Conservation (phyloP, 140 eudicot genomes). For the Erigeron philadelphicus region DNA sequence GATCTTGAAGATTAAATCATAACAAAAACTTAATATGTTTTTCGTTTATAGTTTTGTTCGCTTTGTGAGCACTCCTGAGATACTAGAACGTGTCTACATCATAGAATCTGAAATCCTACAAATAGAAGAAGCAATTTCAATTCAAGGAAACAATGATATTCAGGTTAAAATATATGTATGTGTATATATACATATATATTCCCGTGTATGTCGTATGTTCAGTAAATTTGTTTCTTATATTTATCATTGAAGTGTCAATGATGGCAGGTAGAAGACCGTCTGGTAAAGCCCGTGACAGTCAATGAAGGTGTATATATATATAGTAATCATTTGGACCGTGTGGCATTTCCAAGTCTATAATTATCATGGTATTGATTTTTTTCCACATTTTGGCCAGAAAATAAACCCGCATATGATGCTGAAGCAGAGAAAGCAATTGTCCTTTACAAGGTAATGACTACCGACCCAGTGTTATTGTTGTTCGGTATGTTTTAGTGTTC, state of each 20-base stretch:
- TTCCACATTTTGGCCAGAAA: slow-evolving; percentile 41
- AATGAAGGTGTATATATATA: slow-evolving; percentile 46
- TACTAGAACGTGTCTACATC: slow-evolving; percentile 85
- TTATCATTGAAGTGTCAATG: slow-evolving; percentile 4
- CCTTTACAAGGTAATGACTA: slow-evolving; percentile 76
- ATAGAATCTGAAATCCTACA: slow-evolving; percentile 87
- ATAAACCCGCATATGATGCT: slow-evolving; percentile 36
- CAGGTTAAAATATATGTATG: slow-evolving; percentile 20
- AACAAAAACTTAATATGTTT: slow-evolving; percentile 15
- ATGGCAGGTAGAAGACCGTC: slow-evolving; percentile 56
- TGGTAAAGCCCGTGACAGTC: slow-evolving; percentile 39
- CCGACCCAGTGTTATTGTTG: slow-evolving; percentile 15
- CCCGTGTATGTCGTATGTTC: not conserved
- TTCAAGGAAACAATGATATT: slow-evolving; percentile 53
- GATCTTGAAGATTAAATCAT: too few species aligned
- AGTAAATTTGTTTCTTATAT: not conserved
- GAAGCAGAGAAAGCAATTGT: slow-evolving; percentile 77
- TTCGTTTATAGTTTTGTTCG: slow-evolving; percentile 73
- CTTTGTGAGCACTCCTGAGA: slow-evolving; percentile 94
- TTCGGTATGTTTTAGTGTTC: not conserved
- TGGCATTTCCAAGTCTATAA: slow-evolving; percentile 4
- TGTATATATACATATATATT: not conserved
- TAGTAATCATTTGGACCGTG: slow-evolving; percentile 13
- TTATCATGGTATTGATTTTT: slow-evolving; percentile 20
- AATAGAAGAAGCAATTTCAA: slow-evolving; percentile 67